A percentile compares a stretch with the other conserved stretches of the same genome.
Conservation (phyloP, 108 stramenopile species). For the Hondaea fermentalgiana region DNA sequence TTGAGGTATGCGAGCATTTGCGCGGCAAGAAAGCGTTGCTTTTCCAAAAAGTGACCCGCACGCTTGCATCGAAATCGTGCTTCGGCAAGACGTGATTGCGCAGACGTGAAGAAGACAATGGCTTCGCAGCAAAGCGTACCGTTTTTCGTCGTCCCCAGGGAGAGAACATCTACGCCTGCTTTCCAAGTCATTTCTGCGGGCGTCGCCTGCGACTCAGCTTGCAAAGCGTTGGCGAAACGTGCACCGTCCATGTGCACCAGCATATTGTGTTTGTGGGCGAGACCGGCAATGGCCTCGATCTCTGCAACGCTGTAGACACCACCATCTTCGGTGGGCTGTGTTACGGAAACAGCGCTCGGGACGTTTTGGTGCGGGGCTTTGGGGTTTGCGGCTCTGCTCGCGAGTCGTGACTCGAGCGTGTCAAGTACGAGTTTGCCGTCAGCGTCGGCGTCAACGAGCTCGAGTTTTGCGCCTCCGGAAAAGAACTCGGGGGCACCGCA, state of each 20-base stretch:
- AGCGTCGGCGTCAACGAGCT: not conserved
- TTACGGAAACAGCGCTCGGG: not conserved
- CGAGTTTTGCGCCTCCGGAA: not conserved
- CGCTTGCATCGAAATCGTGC: not conserved
- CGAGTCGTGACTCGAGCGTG: not conserved
- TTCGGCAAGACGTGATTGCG: not conserved
- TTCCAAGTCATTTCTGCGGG: conserved; percentile 2
- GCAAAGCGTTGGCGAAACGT: not conserved
- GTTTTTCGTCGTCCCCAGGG: not conserved
- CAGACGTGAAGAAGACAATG: not conserved
- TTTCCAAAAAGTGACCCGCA: not conserved
- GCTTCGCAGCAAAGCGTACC: not conserved
- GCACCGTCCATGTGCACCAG: conserved; percentile 7
- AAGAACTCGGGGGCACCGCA: not conserved
- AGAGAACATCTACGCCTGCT: not conserved
- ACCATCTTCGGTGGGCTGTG: not conserved
- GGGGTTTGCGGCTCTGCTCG: not conserved
- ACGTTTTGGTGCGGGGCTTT: not conserved
- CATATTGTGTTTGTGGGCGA: not conserved
- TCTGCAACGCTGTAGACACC: not conserved
- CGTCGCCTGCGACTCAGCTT: not conserved
- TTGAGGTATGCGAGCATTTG: not conserved
- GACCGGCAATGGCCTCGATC: not conserved
- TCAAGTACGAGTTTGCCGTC: not conserved
- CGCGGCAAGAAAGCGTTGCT: not conserved